Conservation (phyloP, 2,329 filamentous ascomycete species). For the Phaeosphaeria sp. region DNA sequence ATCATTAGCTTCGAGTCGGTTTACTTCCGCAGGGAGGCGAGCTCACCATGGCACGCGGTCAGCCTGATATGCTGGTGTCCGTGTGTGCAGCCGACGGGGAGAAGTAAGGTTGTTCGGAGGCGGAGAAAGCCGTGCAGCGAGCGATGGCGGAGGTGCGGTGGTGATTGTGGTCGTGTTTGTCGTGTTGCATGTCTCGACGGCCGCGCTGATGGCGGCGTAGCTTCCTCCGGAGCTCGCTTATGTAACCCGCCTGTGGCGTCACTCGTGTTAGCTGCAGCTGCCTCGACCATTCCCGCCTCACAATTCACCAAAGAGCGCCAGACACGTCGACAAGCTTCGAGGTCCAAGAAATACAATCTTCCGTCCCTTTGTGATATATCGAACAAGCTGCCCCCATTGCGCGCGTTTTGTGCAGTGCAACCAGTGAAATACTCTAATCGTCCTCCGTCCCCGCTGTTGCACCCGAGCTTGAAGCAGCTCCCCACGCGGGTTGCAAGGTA, state of each 20-base stretch:
- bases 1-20: constrained; percentile 45
- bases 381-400: not conserved
- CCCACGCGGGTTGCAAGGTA: constrained; percentile 20
- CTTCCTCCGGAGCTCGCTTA: constrained; percentile 20
- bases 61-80: constrained; percentile 3
- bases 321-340: constrained; percentile 40
- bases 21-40: constrained; percentile 22
- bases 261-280: constrained; percentile 25
- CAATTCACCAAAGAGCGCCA: constrained; percentile 34
- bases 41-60: constrained; percentile 43
- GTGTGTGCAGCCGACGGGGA: not conserved
- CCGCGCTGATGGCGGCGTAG: constrained; percentile 30
- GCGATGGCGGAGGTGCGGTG: constrained; percentile 25
- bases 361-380: not conserved
- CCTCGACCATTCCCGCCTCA: constrained; percentile 30
- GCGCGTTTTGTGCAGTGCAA: not conserved
- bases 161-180: constrained; percentile 37
- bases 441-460: constrained; percentile 14
- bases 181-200: constrained; percentile 31
- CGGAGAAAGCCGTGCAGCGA: not conserved
- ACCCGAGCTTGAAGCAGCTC: constrained; percentile 4
- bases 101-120: not conserved
- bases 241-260: constrained; percentile 22
- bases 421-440: not conserved
- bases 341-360: constrained; percentile 6